Base-by-base conservation (phyloP, 306 rosid genomes). In the Fragaria vesca region DNA sequence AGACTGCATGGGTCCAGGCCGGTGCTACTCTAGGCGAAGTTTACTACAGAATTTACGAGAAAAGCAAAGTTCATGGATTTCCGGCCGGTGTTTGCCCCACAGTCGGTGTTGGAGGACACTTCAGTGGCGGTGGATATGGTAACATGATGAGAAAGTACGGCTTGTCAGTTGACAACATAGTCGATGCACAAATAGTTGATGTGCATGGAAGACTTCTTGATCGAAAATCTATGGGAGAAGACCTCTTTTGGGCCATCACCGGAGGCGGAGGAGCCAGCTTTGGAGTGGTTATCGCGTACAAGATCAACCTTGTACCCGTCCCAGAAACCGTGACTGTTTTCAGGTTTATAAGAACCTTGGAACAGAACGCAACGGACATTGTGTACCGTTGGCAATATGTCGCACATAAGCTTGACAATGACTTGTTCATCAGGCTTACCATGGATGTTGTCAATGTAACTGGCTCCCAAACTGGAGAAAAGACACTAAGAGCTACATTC, bases 1-100 rank as follows among this genome's bases (percentile, higher is more conserved):
- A 91, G 68, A 86, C 88, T 4, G 93, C 93, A 62, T 91, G 85
- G 90, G 88, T 91, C 12, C 85, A 87, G 74, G 69, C 89, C 0
- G 93, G 96, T 5, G 90, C 96, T 17, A 81, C 83, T 8, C 81
- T 78, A 0, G 85, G 87, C 2, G 85, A 83, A 68, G 54, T 86
- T 76, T 86, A 77, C 74, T 80, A 83, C 26, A 65, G 76, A 66
- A 86, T 86, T 8, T 52, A 40, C 2, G 78, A 85, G 73, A 86
- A 78, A 36, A 86, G 87, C 78, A 80, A 60, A 57, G 47, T 42
- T 4, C 89, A 86, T 58, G 89, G 85, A 68, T 86, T 77, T 51
- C 89, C 89, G 0, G 87, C 85, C 11, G 85, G 85, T 5, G 89
- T 83, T 26, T 74, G 89, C 60, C 85, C 86, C 1, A 80, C 86